Evolutionary conservation across 1,284 basidiomycete species (phyloP), one percentile per base, ranked within the genome.

Genomic region (Malassezia pachydermatis): DNA sequence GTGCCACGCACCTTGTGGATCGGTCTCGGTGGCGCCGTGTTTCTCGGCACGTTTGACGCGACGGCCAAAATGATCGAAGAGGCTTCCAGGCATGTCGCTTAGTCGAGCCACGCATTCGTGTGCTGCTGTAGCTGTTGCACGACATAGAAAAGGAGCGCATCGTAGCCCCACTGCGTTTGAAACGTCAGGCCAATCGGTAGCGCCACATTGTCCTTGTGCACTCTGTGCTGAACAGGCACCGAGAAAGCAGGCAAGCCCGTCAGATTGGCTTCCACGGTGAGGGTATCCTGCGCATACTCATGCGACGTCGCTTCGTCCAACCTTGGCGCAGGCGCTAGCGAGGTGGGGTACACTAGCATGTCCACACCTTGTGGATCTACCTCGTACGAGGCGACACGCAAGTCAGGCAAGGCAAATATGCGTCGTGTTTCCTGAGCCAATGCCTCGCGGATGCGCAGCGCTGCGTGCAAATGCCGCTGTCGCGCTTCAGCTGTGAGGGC

Each of bases 1-100:
- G 79, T 92, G 8, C 94, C 92, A 16, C 79, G 94, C 59, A 94
- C 88, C 32, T 73, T 94, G 45, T 95, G 90, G 84, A 96, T 99
- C 65, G 88, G 88, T 2, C 81, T 88, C 1, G 94, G 94, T 5
- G 94, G 94, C 2, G 89, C 90, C 0, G 88, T 98, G 0, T 99
- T 99, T 75, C 77, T 96, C 5, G 90, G 92, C 27, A 83, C 87
- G 38, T 96, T 94, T 66, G 90, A 96, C 38, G 58, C 59, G 14
- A 60, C 59, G 7, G 59, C 63, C 23, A 60, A 63, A 28, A 29
- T 55, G 13, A 45, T 70, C 6, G 37, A 51, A n/a, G 14, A 24
- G 11, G n/a, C 13, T 6, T 22, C 19, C 7, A 36, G 14, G 3
- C 25, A 40, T 23, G 17, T 24, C 29, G 10, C 7, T 9, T 28